Evolutionary conservation across 164 flowering plant species (phyloP), one percentile per base, ranked within the genome.

Genomic region (Santalum album): DNA sequence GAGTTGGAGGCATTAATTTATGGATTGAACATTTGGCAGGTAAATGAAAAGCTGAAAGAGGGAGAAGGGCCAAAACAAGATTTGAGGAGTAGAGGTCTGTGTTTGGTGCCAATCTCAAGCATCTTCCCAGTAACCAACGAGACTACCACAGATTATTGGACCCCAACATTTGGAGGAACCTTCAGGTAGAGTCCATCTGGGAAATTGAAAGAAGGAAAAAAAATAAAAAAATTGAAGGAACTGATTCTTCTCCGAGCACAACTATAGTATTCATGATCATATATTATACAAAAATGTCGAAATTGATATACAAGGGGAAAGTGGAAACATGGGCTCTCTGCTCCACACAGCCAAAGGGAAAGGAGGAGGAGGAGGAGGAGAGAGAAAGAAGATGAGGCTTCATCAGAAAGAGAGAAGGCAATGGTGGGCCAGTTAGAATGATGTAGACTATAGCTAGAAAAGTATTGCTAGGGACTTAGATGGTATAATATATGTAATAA

Each of bases 101-200:
- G 90, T 49, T 64, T 84, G 23, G 90, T 79, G 25, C 90, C 87
- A 1, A 69, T 84, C 27, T 74, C 87, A 17, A 75, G 77, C 77
- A 84, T 82, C n/a, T 81, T 64, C 25, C 81, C 86, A 16, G 78
- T 77, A 1, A 71, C 90, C 10, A 67, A 75, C 27, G 86, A 75
- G 62, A 63, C 79, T 20, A 59, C 80, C 6, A 36, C 73, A 19
- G 84, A 81, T 68, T 79, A 75, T 54, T 84, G 90, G 90, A 79
- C 81, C 19, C 90, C 90, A 34, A 64, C 81, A 40, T 80, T 73
- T 55, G 82, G 82, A 9, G 42, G 42, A 38, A 12, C 42, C 14
- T 38, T 9, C 42, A 38, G 42, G 42, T 38, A 38, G 42, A 38
- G n/a, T n/a, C n/a, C n/a, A n/a, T n/a, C n/a, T n/a, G n/a, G n/a